Base-by-base conservation (phyloP, 176 grass and related monocot species). In the Eragrostis curvula region DNA sequence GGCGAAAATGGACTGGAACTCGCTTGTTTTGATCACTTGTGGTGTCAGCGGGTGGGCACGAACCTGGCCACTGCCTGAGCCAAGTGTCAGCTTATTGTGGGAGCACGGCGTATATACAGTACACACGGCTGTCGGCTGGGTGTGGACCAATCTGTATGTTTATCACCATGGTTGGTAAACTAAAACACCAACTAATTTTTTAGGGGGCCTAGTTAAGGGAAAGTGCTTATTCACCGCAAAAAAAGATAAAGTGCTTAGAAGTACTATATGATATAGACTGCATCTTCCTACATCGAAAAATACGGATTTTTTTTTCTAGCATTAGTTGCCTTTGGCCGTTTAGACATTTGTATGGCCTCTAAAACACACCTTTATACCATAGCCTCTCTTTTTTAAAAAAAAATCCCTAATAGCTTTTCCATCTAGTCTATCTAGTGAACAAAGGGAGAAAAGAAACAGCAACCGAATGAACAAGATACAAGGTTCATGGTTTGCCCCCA, bases 31-130 rank as follows among this genome's bases (percentile, higher is more conserved):
- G 3, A 58, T 23, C 82, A 62, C 63, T 66, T 2, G 12, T 64
- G 36, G 10, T 17, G 39, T 8, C 72, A 58, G 63, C 64, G 43
- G 40, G 74, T 47, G 86, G 71, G 66, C 59, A 71, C 47, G 58
- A 56, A 66, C 73, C 51, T 17, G 24, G 18, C 48, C 40, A 29
- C 24, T 18, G 28, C 5, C 15, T 14, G 5, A 46, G 17, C 17
- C 65, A 78, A 78, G 80, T 78, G 80, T 78, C 73, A 55, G 18
- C 73, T 27, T 43, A 14, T 49, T n/a, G 25, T 2, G 62, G 56
- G 56, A 5, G 20, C 67, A 59, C 1, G 2, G 10, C 29, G 28
- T 66, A 13, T n/a, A n/a, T n/a, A n/a, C n/a, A n/a, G n/a, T n/a
- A n/a, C n/a, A 3, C 17, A 16, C n/a, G 24, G 43, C 14, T 36